Evolutionary conservation across 306 rosid genomes (phyloP), one percentile per base, ranked within the genome.

Genomic region (Datisca glomerata): DNA sequence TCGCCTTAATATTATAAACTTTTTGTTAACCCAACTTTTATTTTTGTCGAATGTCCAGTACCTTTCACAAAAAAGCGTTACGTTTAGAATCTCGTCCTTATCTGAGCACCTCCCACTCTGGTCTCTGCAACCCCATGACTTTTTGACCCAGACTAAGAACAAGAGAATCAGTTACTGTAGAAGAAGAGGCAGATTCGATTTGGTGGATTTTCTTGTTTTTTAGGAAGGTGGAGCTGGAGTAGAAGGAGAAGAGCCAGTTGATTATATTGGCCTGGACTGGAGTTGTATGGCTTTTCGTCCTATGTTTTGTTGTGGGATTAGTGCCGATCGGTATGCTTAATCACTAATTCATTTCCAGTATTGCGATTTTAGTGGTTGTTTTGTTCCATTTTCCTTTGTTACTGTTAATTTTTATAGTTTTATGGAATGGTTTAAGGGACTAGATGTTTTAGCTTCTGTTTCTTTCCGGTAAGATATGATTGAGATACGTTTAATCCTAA

Each of bases 261-360:
- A 36, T 40, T 23, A 63, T 53, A 31, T 63, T 47, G 64, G 55
- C 49, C 31, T 45, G 58, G 53, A 24, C 36, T 31, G 36, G 13
- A 8, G 0, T 57, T 49, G 29, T 49, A 83, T 83, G 89, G 87
- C 61, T 55, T 66, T 74, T 46, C 43, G 56, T 60, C 47, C 57
- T 21, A 56, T 86, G 55, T 75, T 77, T 61, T 74, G 81, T 24
- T 83, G 89, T n/a, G 80, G 83, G 53, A 72, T 45, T 56, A 75
- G 58, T 48, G 74, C 73, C 8, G 73, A 77, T 65, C 83, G 94
- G 97, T 89, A 74, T 22, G 89, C 25, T 28, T 17, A 11, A 34
- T 56, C 41, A 42, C 43, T 53, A 14, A 1, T 56, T 41, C 21
- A 2, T 21, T 23, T 36, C 20, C 27, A 21, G 9, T 2, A 8